Evolutionary conservation across 768 basidiomycete genomes (phyloP).

Genomic region (Suillus plorans): DNA sequence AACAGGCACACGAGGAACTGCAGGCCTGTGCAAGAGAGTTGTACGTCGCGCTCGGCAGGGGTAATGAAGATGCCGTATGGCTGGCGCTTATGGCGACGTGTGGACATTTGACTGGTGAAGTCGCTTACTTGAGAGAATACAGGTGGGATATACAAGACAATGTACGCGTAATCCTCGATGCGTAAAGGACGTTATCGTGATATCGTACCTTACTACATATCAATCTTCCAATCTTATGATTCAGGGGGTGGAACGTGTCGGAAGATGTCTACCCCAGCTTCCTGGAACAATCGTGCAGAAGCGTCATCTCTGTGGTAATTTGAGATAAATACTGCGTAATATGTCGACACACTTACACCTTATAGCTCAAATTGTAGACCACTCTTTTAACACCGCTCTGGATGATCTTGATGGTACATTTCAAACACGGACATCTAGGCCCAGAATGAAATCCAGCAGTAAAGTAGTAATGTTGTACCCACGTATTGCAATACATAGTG

Average conservation of each 20-base stretch:
- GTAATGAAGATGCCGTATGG: slow-evolving; percentile 87
- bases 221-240: slow-evolving; percentile 12
- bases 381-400: slow-evolving; percentile 91
- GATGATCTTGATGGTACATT: slow-evolving; percentile 95
- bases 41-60: slow-evolving; percentile 55
- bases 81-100: slow-evolving; percentile 61
- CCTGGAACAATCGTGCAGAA: slow-evolving; percentile 72
- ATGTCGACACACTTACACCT: slow-evolving; percentile 64
- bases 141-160: slow-evolving; percentile 63
- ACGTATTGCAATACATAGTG: slow-evolving; percentile 99
- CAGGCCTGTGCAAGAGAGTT: slow-evolving; percentile 64
- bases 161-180: slow-evolving; percentile 27
- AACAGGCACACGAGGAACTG: slow-evolving; percentile 68
- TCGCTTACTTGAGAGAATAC: slow-evolving; percentile 51
- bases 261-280: slow-evolving; percentile 81
- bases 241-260: slow-evolving; percentile 54
- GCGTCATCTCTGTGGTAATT: slow-evolving; percentile 66
- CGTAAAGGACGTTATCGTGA: slow-evolving; percentile 20
- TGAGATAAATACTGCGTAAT: slow-evolving; percentile 1
- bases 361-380: slow-evolving; percentile 93
- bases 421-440: slow-evolving; percentile 92
- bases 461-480: slow-evolving; percentile 27
- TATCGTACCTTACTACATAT: slow-evolving; percentile 4
- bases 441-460: slow-evolving; percentile 3
- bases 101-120: slow-evolving; percentile 38